phyloP scores from a whole-genome alignment of 148 eudicot genomes.

The Nepenthes mirabilis region DNA sequence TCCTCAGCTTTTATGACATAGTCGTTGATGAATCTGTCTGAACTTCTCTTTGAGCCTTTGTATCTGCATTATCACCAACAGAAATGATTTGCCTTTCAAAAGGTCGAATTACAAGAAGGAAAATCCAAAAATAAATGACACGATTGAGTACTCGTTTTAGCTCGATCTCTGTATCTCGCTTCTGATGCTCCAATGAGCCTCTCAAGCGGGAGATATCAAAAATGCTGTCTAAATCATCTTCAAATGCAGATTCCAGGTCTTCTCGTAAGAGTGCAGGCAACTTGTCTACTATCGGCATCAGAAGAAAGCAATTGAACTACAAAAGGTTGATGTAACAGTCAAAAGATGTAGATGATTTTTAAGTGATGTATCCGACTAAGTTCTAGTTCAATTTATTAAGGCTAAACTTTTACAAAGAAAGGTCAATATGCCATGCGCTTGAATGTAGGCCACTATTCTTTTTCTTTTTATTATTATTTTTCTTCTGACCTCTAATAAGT shows the following conservation, averaged over 20 bases:
- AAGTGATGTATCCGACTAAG: neutral
- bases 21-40: conserved; percentile 59
- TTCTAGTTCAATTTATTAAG: too few species aligned
- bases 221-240: conserved; percentile 58
- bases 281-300: conserved; percentile 96
- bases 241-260: conserved; percentile 70
- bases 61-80: conserved; percentile 38
- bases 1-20: conserved; percentile 22
- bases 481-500: too few species aligned
- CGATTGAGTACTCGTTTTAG: conserved; percentile 47
- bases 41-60: conserved; percentile 77
- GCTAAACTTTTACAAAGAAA: too few species aligned
- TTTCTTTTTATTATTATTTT: too few species aligned
- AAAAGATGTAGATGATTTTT: neutral
- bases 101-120: neutral
- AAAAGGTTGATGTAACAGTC: conserved; percentile 1
- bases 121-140: conserved; percentile 1
- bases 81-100: neutral
- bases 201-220: conserved; percentile 62
- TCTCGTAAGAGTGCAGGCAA: conserved; percentile 81
- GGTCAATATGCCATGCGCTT: too few species aligned
- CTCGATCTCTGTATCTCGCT: conserved; percentile 69
- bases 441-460: too few species aligned
- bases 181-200: conserved; percentile 53
- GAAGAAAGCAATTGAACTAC: conserved; percentile 95